Evolutionary conservation across 2,329 filamentous ascomycete genomes (phyloP), one percentile per base, ranked within the genome.

Genomic region (Fusarium euwallaceae): DNA sequence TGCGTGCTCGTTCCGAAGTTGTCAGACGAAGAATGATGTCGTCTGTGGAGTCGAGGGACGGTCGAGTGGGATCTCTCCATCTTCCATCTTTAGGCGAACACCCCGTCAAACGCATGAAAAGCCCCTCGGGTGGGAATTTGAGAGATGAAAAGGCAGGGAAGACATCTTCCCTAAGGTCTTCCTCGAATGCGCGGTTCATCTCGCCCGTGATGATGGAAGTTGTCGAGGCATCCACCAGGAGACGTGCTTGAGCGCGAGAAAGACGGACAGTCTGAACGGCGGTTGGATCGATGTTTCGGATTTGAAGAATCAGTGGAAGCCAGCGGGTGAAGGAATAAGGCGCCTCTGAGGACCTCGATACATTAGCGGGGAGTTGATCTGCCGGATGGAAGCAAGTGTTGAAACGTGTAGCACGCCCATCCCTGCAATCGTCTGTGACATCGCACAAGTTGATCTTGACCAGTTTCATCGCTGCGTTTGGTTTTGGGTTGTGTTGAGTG

Each of bases 1-100:
- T 81, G 14, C 80, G 79, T 17, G 81, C 83, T 55, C 84, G 77
- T 55, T 70, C 67, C 0, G 84, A 87, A 1, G 83, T 85, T 17
- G 82, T 82, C 4, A 87, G 71, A 6, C 80, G 79, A 16, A 82
- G 67, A 16, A 86, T 75, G 22, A 85, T 76, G 9, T 85, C 82
- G 1, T 79, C 69, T 5, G 77, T 66, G 0, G 76, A 80, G 61
- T 78, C 77, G n/a, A 85, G 67, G 11, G 79, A 72, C 22, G 71
- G 59, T 43, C 71, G 67, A 1, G 80, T 80, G 1, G 71, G 80
- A 7, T 61, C 70, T 20, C 39, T 62, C 11, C 64, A 61, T 10
- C 76, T 75, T 2, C 81, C 84, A 66, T 87, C 86, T 70, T 87
- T 87, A 3, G 85, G 79, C 10, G 84, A 86, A 67, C 83, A 86